phyloP scores from a whole-genome alignment of 192 early-diverging fungal species.

The Entomortierella beljakovae region DNA sequence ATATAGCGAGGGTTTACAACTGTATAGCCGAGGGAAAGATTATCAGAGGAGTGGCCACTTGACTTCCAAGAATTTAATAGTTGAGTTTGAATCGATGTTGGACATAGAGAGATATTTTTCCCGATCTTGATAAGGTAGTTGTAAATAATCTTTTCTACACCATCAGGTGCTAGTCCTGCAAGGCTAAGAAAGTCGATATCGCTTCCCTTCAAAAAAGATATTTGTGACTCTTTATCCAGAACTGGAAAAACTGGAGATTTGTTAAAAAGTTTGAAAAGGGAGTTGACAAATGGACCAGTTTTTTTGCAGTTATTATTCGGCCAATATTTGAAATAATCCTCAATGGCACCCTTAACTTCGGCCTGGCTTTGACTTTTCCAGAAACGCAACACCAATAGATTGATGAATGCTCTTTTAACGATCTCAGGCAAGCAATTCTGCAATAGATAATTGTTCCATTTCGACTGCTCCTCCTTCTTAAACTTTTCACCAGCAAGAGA shows the following conservation, averaged over 20 bases:
- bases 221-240: neutral
- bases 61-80: neutral
- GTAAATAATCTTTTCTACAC: neutral
- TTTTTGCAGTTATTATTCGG: neutral
- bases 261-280: neutral
- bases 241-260: neutral
- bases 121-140: neutral
- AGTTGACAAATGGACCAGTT: neutral
- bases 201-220: neutral
- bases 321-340: constrained; percentile 2
- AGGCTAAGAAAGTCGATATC: neutral
- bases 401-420: neutral
- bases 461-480: neutral
- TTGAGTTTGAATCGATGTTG: neutral
- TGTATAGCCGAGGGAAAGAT: neutral
- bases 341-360: neutral
- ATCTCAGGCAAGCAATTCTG: constrained; percentile 3
- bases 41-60: too few relatives aligned
- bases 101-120: neutral
- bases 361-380: neutral
- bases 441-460: constrained; percentile 21
- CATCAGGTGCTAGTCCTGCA: neutral
- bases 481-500: constrained; percentile 14
- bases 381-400: neutral
- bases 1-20: constrained; percentile 3